These are phyloP conservation scores for Apiotrichum gamsii DNA, from an alignment of 1,284 basidiomycete species.

Conservation along the genomic window DNA sequence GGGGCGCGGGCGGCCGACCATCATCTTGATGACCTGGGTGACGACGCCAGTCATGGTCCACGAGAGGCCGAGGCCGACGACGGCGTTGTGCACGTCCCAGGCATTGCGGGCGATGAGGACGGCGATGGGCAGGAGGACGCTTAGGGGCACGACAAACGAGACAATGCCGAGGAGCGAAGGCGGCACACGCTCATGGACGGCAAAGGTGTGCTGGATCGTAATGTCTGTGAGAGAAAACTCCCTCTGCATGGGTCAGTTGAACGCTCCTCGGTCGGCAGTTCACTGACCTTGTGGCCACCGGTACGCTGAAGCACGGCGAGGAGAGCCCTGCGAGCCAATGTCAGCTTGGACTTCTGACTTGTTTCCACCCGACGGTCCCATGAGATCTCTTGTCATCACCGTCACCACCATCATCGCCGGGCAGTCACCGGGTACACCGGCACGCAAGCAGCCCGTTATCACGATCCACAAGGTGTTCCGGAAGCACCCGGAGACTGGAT, in stretches of 20 bases:
- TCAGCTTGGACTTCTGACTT: background rate
- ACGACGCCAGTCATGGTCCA: conserved; percentile 69
- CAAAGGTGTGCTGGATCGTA: conserved; percentile 62
- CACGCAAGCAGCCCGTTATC: background rate
- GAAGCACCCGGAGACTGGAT: background rate
- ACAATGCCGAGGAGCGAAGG: conserved; percentile 60
- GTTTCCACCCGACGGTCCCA: background rate
- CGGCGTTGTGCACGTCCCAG: conserved; percentile 82
- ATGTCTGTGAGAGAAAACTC: conserved; percentile 76
- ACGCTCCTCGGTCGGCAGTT: no score
- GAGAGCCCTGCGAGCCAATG: conserved; percentile 51
- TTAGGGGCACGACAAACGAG: conserved; percentile 60
- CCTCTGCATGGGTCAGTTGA: no score
- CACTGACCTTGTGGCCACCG: conserved; percentile 72
- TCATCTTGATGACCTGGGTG: conserved; percentile 72
- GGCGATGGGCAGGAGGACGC: conserved; percentile 64
- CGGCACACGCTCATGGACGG: conserved; percentile 77
- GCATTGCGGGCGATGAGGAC: conserved; percentile 64
- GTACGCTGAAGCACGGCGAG: conserved; percentile 66
- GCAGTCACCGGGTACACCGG: no score
- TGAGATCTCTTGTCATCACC: no score
- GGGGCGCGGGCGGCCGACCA: conserved; percentile 79
- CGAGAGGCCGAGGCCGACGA: conserved; percentile 65
- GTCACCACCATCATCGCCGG: no score
- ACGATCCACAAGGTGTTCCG: background rate